Evolutionary conservation across 78 protist species (phyloP).

Genomic region (Dictyostelium firmibasis): DNA sequence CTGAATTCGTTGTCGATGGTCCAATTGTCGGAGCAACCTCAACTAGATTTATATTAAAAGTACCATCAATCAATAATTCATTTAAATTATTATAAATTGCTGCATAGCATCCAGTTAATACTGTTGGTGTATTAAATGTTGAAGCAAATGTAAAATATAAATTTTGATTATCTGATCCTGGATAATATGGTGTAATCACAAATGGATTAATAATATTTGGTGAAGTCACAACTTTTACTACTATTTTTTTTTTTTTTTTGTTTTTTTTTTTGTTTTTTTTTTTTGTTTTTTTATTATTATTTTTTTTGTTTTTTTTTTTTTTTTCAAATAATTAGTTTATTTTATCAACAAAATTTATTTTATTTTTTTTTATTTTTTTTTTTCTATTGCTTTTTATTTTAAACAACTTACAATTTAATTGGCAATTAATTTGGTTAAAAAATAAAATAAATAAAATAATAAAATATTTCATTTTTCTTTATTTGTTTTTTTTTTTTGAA

Average conservation of each 20-base stretch:
- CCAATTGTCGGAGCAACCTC: not conserved
- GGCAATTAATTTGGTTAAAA: not conserved
- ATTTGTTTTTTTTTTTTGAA: too few relatives aligned
- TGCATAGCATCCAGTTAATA: not conserved
- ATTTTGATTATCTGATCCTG: not conserved
- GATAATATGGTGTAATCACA: not conserved
- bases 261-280: too few relatives aligned
- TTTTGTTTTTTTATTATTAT: too few relatives aligned
- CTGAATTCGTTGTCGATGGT: not conserved
- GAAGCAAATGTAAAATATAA: not conserved
- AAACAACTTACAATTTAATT: not conserved
- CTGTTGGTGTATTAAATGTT: not conserved
- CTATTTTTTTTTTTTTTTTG: too few relatives aligned
- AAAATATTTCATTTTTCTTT: not conserved
- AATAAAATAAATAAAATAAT: too few relatives aligned
- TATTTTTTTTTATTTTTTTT: not conserved
- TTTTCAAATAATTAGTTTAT: not conserved
- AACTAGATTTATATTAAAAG: not conserved
- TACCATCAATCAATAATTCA: not conserved
- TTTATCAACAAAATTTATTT: not conserved
- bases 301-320: too few relatives aligned
- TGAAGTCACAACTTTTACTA: not conserved
- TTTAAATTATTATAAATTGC: not conserved
- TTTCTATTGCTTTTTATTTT: not conserved
- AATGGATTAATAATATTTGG: not conserved